Evolutionary conservation across 2,329 filamentous ascomycete genomes (phyloP).

Genomic region (Ascochyta fabae): DNA sequence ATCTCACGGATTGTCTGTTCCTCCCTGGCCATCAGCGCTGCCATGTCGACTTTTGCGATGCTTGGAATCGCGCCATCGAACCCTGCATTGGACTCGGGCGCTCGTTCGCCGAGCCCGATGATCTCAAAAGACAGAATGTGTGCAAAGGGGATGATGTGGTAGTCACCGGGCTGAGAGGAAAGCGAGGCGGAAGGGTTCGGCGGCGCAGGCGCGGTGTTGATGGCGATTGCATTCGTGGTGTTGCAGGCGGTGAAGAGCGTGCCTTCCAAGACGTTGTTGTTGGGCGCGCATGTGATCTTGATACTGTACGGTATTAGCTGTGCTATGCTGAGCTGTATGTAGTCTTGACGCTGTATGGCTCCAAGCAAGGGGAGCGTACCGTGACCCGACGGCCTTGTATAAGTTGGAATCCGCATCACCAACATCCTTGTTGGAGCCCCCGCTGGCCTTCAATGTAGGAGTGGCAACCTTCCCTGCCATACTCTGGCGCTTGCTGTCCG

Average conservation of each 20-base stretch:
- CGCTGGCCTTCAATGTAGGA: conserved; percentile 52
- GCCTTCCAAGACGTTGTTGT: conserved; percentile 63
- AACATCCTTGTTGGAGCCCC: conserved; percentile 51
- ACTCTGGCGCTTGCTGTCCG: conserved; percentile 65
- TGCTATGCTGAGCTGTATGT: neutral
- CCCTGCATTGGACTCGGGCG: conserved; percentile 46
- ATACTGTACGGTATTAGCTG: conserved; percentile 53
- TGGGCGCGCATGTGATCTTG: conserved; percentile 62
- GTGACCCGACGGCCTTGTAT: conserved; percentile 66
- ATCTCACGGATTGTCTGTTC: conserved; percentile 62
- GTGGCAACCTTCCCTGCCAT: conserved; percentile 61
- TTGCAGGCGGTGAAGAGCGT: conserved; percentile 68
- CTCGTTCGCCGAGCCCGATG: conserved; percentile 49
- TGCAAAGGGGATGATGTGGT: conserved; percentile 66
- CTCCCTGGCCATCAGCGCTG: conserved; percentile 62
- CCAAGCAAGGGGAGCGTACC: conserved; percentile 53
- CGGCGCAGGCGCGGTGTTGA: conserved; percentile 61
- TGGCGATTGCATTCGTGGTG: conserved; percentile 65
- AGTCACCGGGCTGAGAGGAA: conserved; percentile 58
- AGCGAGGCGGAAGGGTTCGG: conserved; percentile 51
- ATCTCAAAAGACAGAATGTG: conserved; percentile 65
- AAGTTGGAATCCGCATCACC: conserved; percentile 61
- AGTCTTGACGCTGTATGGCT: neutral
- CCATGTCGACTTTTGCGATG: conserved; percentile 61
- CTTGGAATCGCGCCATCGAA: conserved; percentile 54